Percentiles rank a stretch among this genome's conserved stretches.
phyloP scores from a whole-genome alignment of 1,284 basidiomycete species.

The Rhizopogon hawkerae region DNA sequence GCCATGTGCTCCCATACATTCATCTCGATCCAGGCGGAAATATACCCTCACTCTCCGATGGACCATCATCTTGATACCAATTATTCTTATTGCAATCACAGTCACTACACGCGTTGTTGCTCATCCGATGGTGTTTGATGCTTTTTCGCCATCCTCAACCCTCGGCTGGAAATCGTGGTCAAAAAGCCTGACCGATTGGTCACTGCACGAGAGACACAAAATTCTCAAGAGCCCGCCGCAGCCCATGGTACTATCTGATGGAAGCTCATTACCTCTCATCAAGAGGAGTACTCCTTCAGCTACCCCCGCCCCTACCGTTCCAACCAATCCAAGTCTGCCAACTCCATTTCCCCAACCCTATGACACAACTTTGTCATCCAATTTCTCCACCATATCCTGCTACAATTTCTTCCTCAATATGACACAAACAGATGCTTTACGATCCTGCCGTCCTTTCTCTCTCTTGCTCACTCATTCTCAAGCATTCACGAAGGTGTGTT shows the following conservation, averaged over 20 bases:
- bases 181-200: conserved; percentile 26
- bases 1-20: conserved; percentile 1
- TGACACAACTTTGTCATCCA: conserved; percentile 51
- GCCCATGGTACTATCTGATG: conserved; percentile 5
- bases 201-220: conserved; percentile 35
- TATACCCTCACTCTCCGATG: conserved; percentile 37
- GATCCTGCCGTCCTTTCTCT: conserved; percentile 68
- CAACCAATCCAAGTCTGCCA: conserved; percentile 39
- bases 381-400: conserved; percentile 58
- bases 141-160: conserved; percentile 26
- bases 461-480: conserved; percentile 53
- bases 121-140: conserved; percentile 40
- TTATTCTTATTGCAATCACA: conserved; percentile 46
- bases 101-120: conserved; percentile 41
- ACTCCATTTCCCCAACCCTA: conserved; percentile 73
- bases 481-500: conserved; percentile 47
- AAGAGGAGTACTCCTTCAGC: conserved; percentile 12
- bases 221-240: neutral
- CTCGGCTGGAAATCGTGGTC: conserved; percentile 21
- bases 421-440: conserved; percentile 52
- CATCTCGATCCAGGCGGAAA: conserved; percentile 30
- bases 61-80: conserved; percentile 46
- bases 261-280: neutral
- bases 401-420: conserved; percentile 66
- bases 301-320: conserved; percentile 32